These are phyloP conservation scores for Marchantia polymorpha DNA, from an alignment of 225 moss, liverwort and hornwort species.

Conservation along the genomic window DNA sequence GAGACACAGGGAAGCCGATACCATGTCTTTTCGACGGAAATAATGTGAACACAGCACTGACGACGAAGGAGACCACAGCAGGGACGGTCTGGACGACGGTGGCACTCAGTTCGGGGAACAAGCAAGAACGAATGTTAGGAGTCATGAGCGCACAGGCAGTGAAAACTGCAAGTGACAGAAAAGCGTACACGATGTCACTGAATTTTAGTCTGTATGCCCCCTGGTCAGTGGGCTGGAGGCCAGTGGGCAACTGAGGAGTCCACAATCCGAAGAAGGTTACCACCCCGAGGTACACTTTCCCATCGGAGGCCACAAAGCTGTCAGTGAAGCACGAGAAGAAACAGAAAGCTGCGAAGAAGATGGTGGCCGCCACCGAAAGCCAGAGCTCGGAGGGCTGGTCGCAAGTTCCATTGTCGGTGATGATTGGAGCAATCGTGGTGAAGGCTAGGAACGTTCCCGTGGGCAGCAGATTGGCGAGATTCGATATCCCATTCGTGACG, in stretches of 20 bases:
- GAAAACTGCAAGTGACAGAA: conserved; percentile 39
- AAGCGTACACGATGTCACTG: conserved; percentile 32
- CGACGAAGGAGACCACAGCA: conserved; percentile 33
- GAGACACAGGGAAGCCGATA: conserved; percentile 46
- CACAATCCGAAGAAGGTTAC: conserved; percentile 43
- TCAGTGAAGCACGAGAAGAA: conserved; percentile 44
- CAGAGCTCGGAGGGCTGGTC: conserved; percentile 17
- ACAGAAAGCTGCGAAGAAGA: conserved; percentile 38
- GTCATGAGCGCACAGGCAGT: conserved; percentile 42
- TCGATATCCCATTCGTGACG: conserved; percentile 2
- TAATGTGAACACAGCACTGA: conserved; percentile 32
- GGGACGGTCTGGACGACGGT: conserved; percentile 28
- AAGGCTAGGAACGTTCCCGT: conserved; percentile 45
- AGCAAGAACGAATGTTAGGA: conserved; percentile 35
- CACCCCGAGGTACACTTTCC: conserved; percentile 43
- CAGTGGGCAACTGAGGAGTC: conserved; percentile 40
- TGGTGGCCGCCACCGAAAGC: conserved; percentile 2
- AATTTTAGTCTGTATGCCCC: conserved; percentile 33
- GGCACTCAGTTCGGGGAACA: conserved; percentile 26
- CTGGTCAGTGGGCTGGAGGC: conserved; percentile 31
- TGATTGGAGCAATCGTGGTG: conserved; percentile 38
- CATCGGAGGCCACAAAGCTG: conserved; percentile 45
- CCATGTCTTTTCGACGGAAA: conserved; percentile 45
- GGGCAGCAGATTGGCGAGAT: conserved; percentile 39
- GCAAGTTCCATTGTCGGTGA: conserved; percentile 40